Conservation (phyloP, 495 filamentous ascomycete genomes). For the Lophiostoma macrostomum region DNA sequence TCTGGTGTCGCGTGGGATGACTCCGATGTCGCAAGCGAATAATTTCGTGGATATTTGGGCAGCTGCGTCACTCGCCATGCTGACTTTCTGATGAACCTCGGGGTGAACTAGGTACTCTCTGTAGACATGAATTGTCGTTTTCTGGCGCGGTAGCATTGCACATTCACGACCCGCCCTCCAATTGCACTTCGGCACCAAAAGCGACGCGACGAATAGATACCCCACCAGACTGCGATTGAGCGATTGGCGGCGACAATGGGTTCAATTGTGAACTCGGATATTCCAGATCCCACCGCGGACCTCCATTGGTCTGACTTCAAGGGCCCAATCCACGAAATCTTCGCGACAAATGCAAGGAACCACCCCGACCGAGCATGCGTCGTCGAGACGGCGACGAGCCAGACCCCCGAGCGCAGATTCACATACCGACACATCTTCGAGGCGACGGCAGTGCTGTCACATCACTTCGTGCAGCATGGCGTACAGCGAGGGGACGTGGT, state of each 20-base stretch:
- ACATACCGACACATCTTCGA: constrained; percentile 88
- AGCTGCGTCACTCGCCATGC: constrained; percentile 8
- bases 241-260: constrained; percentile 22
- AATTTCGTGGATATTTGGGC: background rate
- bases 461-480: constrained; percentile 71
- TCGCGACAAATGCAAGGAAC: constrained; percentile 64
- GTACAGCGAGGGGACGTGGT: constrained; percentile 81
- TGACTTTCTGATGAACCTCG: too few species aligned
- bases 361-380: constrained; percentile 80
- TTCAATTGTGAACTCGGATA: background rate
- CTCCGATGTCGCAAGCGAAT: too few species aligned
- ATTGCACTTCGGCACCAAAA: background rate
- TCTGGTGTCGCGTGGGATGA: too few species aligned
- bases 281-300: constrained; percentile 32
- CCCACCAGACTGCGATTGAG: background rate
- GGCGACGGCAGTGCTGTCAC: constrained; percentile 74
- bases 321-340: constrained; percentile 79
- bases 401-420: constrained; percentile 61
- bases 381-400: constrained; percentile 69
- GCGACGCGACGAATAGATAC: background rate
- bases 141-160: too few species aligned
- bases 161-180: background rate
- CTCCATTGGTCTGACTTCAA: constrained; percentile 74
- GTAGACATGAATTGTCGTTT: too few species aligned
- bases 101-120: too few species aligned